Conservation (phyloP, 176 grass and related monocot genomes). For the Guadua angustifolia region DNA sequence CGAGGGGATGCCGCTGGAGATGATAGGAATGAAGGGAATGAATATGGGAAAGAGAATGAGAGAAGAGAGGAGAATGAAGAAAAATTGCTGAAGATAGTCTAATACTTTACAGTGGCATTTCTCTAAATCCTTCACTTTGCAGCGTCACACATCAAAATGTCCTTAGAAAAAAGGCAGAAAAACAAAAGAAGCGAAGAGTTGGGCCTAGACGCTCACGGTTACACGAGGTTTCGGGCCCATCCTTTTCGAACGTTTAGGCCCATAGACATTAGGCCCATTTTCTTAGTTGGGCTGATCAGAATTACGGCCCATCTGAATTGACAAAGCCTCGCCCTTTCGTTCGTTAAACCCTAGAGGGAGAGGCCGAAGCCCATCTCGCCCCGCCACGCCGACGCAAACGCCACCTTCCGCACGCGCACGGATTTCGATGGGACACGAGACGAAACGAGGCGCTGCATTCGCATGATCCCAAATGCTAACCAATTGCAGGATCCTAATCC, state of each 20-base stretch:
- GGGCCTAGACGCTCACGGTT: too few species aligned
- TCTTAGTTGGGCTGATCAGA: accelerated
- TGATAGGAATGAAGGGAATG: too few species aligned
- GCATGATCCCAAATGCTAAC: conserved; percentile 5
- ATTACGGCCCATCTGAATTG: too few species aligned
- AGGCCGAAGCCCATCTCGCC: neutral
- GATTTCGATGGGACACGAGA: neutral
- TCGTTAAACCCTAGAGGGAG: neutral
- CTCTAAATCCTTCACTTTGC: too few species aligned
- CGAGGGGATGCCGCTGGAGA: too few species aligned
- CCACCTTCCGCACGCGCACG: neutral
- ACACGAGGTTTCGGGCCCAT: neutral
- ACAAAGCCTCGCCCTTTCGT: neutral
- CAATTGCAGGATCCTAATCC: neutral
- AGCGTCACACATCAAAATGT: too few species aligned
- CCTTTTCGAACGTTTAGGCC: neutral
- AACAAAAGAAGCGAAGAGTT: neutral
- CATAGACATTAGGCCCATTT: neutral
- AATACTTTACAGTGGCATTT: too few species aligned
- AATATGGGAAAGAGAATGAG: too few species aligned
- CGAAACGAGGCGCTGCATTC: neutral
- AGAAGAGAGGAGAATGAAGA: too few species aligned
- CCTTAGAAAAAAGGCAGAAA: neutral
- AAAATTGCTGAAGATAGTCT: too few species aligned
- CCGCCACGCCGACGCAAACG: too few species aligned